phyloP scores from a whole-genome alignment of 345 rosid species.

The Sonneratia alba region DNA sequence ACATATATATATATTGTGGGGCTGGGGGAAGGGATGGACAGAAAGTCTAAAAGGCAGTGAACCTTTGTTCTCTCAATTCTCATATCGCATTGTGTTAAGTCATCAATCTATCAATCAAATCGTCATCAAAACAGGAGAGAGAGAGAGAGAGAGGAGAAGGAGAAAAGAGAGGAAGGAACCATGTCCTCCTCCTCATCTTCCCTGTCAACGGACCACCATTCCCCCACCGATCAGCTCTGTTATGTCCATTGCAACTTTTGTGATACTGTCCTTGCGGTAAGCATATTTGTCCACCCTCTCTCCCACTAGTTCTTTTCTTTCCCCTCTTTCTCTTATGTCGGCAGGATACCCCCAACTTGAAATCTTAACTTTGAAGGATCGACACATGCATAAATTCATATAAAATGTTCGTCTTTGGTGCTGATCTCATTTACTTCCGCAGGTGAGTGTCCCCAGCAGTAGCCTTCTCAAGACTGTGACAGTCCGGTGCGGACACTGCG shows the following conservation, averaged over 20 bases:
- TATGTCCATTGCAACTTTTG: slow-evolving; percentile 96
- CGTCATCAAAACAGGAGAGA: neutral
- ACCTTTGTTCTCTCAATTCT: neutral
- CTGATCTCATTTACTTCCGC: neutral
- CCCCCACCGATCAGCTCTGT: slow-evolving; percentile 89
- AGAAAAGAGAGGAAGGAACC: neutral
- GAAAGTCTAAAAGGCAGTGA: too few species aligned
- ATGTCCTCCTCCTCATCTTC: slow-evolving; percentile 41
- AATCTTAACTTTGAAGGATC: too few species aligned
- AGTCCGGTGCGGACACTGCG: slow-evolving; percentile 94
- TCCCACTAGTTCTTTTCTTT: neutral
- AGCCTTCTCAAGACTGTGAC: slow-evolving; percentile 95
- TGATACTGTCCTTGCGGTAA: slow-evolving; percentile 87
- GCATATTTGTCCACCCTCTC: neutral
- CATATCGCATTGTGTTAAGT: neutral
- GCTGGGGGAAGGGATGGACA: too few species aligned
- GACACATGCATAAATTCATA: too few species aligned
- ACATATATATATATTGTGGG: too few species aligned
- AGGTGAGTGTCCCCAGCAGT: slow-evolving; percentile 97
- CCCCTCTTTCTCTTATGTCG: too few species aligned
- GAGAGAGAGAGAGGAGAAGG: slow-evolving; percentile 9
- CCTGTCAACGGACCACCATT: slow-evolving; percentile 78
- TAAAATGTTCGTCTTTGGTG: too few species aligned
- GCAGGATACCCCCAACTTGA: too few species aligned
- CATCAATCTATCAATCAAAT: neutral